A percentile compares a stretch with the other conserved stretches of the same genome.
These are phyloP conservation scores for Salix purpurea DNA, from an alignment of 345 rosid genomes.

Conservation along the genomic window DNA sequence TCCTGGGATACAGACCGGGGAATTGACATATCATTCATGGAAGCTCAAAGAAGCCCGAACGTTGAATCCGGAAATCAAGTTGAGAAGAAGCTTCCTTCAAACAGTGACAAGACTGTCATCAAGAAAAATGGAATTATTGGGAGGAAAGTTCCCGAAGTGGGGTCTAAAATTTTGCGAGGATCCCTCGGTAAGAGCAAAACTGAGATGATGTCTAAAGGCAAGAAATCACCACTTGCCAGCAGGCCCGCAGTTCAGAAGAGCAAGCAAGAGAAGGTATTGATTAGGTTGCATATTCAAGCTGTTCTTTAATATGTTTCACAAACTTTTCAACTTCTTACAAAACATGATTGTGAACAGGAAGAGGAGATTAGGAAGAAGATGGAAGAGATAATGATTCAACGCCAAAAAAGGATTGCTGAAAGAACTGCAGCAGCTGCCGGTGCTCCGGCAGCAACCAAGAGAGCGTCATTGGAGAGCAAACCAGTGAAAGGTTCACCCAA, in stretches of 20 bases:
- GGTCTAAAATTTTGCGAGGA: slow-evolving; percentile 33
- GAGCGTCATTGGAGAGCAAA: slow-evolving; percentile 34
- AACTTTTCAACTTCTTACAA: background rate
- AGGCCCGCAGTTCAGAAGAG: slow-evolving; percentile 65
- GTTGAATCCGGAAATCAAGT: slow-evolving; percentile 22
- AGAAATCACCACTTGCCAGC: slow-evolving; percentile 44
- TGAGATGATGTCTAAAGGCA: slow-evolving; percentile 34
- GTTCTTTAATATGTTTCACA: background rate
- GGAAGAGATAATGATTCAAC: slow-evolving; percentile 56
- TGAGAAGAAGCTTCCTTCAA: slow-evolving; percentile 29
- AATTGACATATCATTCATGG: slow-evolving; percentile 48
- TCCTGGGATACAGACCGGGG: slow-evolving; percentile 50
- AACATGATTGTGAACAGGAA: slow-evolving; percentile 46
- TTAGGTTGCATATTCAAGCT: slow-evolving; percentile 2
- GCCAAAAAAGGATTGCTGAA: slow-evolving; percentile 82
- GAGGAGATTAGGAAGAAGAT: slow-evolving; percentile 68
- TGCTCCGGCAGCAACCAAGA: slow-evolving; percentile 38
- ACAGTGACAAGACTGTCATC: slow-evolving; percentile 4
- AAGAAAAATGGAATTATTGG: slow-evolving; percentile 31
- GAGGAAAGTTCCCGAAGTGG: slow-evolving; percentile 32
- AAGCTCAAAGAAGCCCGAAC: slow-evolving; percentile 38
- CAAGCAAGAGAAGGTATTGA: slow-evolving; percentile 66
- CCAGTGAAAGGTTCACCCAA: slow-evolving; percentile 26
- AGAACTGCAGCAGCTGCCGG: slow-evolving; percentile 55
- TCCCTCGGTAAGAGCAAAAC: slow-evolving; percentile 29